Evolutionary conservation across 78 protist genomes (phyloP).

Genomic region (Chrysochromulina tobinii): DNA sequence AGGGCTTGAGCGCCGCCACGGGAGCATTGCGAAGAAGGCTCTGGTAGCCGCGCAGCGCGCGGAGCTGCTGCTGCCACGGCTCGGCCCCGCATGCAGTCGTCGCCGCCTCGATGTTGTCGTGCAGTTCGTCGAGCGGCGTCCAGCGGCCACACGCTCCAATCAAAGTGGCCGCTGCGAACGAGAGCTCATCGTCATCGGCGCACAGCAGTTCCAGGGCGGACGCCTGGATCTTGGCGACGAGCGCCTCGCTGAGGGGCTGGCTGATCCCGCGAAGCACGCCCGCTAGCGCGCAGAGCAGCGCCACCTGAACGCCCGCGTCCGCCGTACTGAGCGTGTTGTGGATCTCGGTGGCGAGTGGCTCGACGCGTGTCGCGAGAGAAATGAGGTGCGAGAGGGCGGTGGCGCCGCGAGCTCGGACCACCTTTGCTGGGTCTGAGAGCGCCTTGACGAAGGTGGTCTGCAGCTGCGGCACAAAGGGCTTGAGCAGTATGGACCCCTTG

Average conservation of each 20-base stretch:
- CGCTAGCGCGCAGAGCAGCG: neutral
- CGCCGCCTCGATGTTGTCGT: neutral
- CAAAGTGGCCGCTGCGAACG: neutral
- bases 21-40: neutral
- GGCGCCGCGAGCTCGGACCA: constrained; percentile 67
- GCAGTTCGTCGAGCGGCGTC: neutral
- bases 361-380: constrained; percentile 63
- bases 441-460: constrained; percentile 83
- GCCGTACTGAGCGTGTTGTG: neutral
- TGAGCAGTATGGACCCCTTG: constrained; percentile 63
- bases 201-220: neutral
- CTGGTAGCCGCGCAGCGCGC: neutral
- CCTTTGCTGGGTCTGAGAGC: neutral
- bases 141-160: neutral
- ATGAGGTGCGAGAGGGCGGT: constrained; percentile 66
- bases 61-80: neutral
- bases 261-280: neutral
- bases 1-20: neutral
- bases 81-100: neutral
- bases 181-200: neutral
- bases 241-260: neutral
- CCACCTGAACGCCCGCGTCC: neutral
- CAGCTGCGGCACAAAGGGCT: constrained; percentile 89
- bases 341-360: constrained; percentile 70
- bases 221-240: neutral